Base-by-base conservation (phyloP, 1,284 basidiomycete genomes). In the Irpex lacteus region DNA sequence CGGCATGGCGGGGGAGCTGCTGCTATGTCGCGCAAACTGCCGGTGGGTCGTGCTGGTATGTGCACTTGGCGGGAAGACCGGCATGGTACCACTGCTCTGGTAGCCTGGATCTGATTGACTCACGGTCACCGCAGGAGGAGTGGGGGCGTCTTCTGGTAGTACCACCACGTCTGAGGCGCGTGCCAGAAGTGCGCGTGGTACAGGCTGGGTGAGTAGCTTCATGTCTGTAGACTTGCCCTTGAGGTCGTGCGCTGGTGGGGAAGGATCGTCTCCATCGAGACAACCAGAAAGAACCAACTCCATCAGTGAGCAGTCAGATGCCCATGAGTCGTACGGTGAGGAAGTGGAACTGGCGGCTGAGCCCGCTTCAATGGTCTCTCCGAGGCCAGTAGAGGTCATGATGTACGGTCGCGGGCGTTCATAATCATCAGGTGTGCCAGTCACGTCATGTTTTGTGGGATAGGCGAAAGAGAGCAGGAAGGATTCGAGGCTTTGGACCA, bases 221-320 rank as follows among this genome's bases (percentile, higher is more conserved):
- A 36, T 13, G 32, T 21, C 54, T 2, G 21, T 1, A 13, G 54
- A 9, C 54, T 13, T 34, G 15, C 54, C 54, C 38, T 49, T 44
- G 37, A 59, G 63, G 44, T 40, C 62, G 21, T 58, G 63, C 47
- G 37, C 18, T 0, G 36, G 37, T 13, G 62, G 55, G 15, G 26
- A 32, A 13, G 62, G 26, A 54, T 67, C 64, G 6, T 67, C 66
- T 49, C 66, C 66, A 57, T 78, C 77, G n/a, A 80, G 73, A 2
- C 71, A 72, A 3, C 78, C 78, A 50, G 71, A 73, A 6, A 80
- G 70, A 2, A 80, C 65, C 32, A 78, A 64, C 60, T 80, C 78
- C 1, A 75, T 73, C 15, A 80, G 70, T 1, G 74, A 72, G 75
- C 74, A 79, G 53, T 76, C 73, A 52, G 53, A 37, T 36, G 61